Base-by-base conservation (phyloP, 2,329 filamentous ascomycete genomes). In the Claviceps paspali region DNA sequence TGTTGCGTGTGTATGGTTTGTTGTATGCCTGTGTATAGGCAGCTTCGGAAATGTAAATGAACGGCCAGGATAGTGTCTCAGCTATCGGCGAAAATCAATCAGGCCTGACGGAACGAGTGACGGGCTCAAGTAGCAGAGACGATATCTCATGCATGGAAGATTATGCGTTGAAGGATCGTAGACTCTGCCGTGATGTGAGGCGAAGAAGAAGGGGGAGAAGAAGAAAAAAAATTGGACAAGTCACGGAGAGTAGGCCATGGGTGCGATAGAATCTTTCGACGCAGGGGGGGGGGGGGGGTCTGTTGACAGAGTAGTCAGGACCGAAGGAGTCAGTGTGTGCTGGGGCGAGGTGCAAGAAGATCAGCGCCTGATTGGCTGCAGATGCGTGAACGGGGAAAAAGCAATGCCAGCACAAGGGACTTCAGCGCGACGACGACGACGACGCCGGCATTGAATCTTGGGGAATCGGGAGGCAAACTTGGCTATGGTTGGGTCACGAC, bases 11-110 rank as follows among this genome's bases (percentile, higher is more conserved):
- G n/a, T n/a, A n/a, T n/a, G n/a, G n/a, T n/a, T n/a, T n/a, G n/a
- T n/a, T n/a, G n/a, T n/a, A n/a, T n/a, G n/a, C n/a, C n/a, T n/a
- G n/a, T n/a, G n/a, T n/a, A n/a, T n/a, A n/a, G n/a, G 15, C 27
- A 21, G 33, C 23, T 30, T 26, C 35, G 11, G 32, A 28, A 33
- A 26, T 36, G 37, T 36, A 34, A 33, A 41, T 29, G 37, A 35
- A 27, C 24, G 36, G 29, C 19, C 21, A 23, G 30, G 33, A 34
- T 24, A 29, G 24, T 37, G 40, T 41, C 36, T 41, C 37, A 41
- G 36, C 36, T 23, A 29, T 32, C 22, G 40, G 22, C 30, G 29
- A 27, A n/a, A 31, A 38, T 18, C 22, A 21, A 5, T 35, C 30
- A 39, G 36, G 15, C 37, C 39, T 29, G 33, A 34, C 40, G 24